A percentile compares a stretch with the other conserved stretches of the same genome.
These are phyloP conservation scores for Spraguea lophii DNA, from an alignment of 371 early-diverging fungal genomes.

Conservation along the genomic window DNA sequence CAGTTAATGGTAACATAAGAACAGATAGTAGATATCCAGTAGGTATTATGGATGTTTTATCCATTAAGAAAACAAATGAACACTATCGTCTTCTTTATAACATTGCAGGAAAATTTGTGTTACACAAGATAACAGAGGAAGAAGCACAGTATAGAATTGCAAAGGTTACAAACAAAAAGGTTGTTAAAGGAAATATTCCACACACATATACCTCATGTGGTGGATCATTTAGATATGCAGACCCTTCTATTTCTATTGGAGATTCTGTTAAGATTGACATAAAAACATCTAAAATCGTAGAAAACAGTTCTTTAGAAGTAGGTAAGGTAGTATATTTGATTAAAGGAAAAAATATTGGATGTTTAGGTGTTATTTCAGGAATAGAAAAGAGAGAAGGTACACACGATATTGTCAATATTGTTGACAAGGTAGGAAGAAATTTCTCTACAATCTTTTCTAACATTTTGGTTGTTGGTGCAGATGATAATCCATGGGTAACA, in stretches of 20 bases:
- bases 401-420: conserved; percentile 75
- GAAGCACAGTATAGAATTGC: conserved; percentile 95
- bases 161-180: conserved; percentile 78
- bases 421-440: conserved; percentile 61
- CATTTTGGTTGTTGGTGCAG: conserved; percentile 73
- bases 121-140: conserved; percentile 89
- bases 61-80: conserved; percentile 92
- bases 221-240: conserved; percentile 93
- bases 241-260: conserved; percentile 88
- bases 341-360: conserved; percentile 94
- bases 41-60: conserved; percentile 96
- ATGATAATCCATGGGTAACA: conserved; percentile 42
- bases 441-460: conserved; percentile 72
- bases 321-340: conserved; percentile 85
- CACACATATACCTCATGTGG: conserved; percentile 94
- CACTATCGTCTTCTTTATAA: conserved; percentile 96
- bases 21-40: conserved; percentile 90
- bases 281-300: conserved; percentile 69
- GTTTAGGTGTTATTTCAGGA: conserved; percentile 85
- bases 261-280: conserved; percentile 91
- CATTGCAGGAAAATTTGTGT: conserved; percentile 89
- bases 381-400: conserved; percentile 87
- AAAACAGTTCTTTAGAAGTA: conserved; percentile 73
- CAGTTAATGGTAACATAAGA: conserved; percentile 93
- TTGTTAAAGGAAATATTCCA: conserved; percentile 77